Percentiles rank a stretch among this genome's conserved stretches.
Conservation (phyloP, 2,329 filamentous ascomycete genomes). For the Sclerotinia trifoliorum region DNA sequence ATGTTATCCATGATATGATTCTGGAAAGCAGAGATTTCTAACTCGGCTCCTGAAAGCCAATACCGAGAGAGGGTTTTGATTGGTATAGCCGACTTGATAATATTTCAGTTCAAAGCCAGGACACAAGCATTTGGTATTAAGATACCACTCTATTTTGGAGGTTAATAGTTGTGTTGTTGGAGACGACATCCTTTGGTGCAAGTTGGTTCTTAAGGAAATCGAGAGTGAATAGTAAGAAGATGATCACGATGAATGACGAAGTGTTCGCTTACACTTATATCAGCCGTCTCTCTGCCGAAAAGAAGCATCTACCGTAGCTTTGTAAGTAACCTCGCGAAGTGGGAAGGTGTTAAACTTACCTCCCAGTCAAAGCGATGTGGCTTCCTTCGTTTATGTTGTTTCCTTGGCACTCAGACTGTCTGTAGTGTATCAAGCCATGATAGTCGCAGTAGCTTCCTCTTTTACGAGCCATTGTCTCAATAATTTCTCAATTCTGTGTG, state of each 20-base stretch:
- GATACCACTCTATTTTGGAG: too few species aligned
- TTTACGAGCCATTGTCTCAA: background rate
- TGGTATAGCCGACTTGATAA: background rate
- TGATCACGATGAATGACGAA: background rate
- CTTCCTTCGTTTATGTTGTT: background rate
- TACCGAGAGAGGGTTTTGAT: background rate
- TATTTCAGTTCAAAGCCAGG: too few species aligned
- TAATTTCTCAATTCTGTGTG: background rate
- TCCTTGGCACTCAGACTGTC: background rate
- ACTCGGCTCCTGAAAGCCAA: background rate
- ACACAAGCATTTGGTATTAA: background rate
- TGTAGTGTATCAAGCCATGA: background rate
- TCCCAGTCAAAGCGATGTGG: background rate
- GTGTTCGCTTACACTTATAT: background rate
- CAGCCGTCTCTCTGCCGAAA: background rate
- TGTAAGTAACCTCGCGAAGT: background rate
- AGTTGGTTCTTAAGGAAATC: background rate
- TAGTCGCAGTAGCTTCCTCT: background rate
- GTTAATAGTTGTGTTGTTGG: background rate
- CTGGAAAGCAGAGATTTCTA: background rate
- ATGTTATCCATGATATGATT: background rate
- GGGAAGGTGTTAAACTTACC: background rate
- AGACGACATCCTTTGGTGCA: background rate
- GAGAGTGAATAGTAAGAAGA: background rate
- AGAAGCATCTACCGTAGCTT: background rate